A percentile compares a stretch with the other conserved stretches of the same genome.
Conservation (phyloP, 2,329 filamentous ascomycete genomes). For the Microdochium trichocladiopsis region DNA sequence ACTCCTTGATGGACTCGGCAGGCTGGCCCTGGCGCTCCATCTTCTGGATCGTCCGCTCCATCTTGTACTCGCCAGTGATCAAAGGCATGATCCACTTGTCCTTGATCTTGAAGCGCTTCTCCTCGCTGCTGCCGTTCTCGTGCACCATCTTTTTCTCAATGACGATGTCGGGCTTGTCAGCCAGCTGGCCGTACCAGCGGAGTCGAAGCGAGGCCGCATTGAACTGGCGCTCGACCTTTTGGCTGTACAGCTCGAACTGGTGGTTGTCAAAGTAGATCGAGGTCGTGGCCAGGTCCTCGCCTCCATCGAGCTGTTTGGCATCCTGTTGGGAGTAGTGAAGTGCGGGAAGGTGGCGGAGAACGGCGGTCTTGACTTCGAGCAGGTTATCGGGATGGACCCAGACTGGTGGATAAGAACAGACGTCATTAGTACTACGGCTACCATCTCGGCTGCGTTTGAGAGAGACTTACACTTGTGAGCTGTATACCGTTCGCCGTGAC, state of each 20-base stretch:
- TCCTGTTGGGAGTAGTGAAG: conserved; percentile 89
- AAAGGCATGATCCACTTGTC: conserved; percentile 89
- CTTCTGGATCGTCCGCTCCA: conserved; percentile 86
- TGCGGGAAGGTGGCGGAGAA: conserved; percentile 82
- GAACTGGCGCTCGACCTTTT: conserved; percentile 70
- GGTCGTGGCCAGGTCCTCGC: conserved; percentile 83
- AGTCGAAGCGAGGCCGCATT: conserved; percentile 79
- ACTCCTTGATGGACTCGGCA: conserved; percentile 56
- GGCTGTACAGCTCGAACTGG: conserved; percentile 77
- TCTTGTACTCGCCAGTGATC: conserved; percentile 77
- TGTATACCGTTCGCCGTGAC: conserved; percentile 66
- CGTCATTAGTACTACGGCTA: background rate
- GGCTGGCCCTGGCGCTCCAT: conserved; percentile 71
- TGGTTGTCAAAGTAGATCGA: conserved; percentile 93
- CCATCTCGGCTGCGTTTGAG: background rate
- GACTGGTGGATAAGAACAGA: conserved; percentile 37
- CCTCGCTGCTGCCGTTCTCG: conserved; percentile 68
- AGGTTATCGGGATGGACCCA: conserved; percentile 97
- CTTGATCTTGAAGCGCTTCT: conserved; percentile 79
- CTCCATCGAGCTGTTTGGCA: conserved; percentile 73
- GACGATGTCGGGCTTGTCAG: conserved; percentile 69
- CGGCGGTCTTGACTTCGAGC: conserved; percentile 93
- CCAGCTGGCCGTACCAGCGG: conserved; percentile 85
- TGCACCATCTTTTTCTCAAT: conserved; percentile 86
- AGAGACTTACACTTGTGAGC: conserved; percentile 71